Base-by-base conservation (phyloP, 768 basidiomycete species). In the Tylopilus intermedius region DNA sequence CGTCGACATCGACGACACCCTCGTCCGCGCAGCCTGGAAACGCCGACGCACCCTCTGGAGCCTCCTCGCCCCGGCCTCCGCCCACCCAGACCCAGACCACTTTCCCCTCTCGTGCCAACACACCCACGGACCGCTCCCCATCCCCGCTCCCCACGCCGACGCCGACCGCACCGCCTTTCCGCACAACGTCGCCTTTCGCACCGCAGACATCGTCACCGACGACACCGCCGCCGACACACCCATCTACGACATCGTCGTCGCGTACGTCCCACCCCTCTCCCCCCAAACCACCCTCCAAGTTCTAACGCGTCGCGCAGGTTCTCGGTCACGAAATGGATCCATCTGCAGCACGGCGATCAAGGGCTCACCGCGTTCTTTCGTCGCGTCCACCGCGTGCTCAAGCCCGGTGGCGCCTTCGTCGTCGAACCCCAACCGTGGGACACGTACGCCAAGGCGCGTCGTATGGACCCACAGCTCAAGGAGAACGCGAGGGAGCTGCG, bases 291-390 rank as follows among this genome's bases (percentile, higher is more conserved):
- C 14, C 14, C 35, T 7, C 18, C 18, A 18, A 18, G 18, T 18
- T 18, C 11, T 30, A 6, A 10, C 30, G 30, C 30, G 30, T 1
- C 30, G 30, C 2, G 7, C 26, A 66, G 50, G 1, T 83, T 95
- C 58, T 94, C 92, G 0, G 70, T 94, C 41, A 82, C 91, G 0
- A 95, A 94, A 69, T 95, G 93, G 93, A 90, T 94, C 29, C 93
- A 95, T 67, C 73, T 95, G 9, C 84, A 93, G 58, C 74, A 75
- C 10, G 86, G 88, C 9, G 93, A 96, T 61, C 78, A 79, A 1
- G 92, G 83, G 0, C 60, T 95, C n/a, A 58, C 67, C 33, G 53
- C 57, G 0, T 90, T 94, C 67, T 94, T 95, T 62, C 70, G 64
- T 2, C 79, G 82, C 39, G 80, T 84, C 0, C 71, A 81, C 57